Percentiles rank a stretch among this genome's conserved stretches.
Evolutionary conservation across 345 rosid species (phyloP).

Genomic region (Brassica cretica): DNA sequence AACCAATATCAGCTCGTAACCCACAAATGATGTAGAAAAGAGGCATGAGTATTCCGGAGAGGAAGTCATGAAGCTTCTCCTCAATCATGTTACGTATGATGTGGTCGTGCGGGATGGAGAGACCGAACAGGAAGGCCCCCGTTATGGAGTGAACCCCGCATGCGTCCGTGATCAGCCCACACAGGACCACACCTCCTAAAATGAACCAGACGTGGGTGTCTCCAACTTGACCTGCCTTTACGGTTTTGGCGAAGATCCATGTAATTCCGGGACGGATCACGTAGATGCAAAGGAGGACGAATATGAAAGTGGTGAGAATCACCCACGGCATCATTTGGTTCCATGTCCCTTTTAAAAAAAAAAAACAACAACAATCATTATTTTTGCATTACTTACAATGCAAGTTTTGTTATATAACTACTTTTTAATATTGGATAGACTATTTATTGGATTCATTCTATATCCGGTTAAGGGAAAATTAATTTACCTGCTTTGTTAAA

Average conservation of each 20-base stretch:
- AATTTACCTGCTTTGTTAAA: constrained; percentile 25
- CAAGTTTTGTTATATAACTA: not conserved
- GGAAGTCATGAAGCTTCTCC: constrained; percentile 55
- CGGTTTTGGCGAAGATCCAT: constrained; percentile 43
- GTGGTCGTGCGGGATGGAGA: constrained; percentile 55
- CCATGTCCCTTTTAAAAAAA: constrained; percentile 31
- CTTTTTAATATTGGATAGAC: too few relatives aligned
- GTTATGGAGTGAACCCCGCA: constrained; percentile 61
- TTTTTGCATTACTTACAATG: not conserved
- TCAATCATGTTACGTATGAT: constrained; percentile 36
- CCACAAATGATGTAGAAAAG: constrained; percentile 53
- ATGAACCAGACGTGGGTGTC: constrained; percentile 52
- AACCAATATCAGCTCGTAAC: constrained; percentile 37
- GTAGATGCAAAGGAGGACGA: constrained; percentile 43
- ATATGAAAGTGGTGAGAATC: constrained; percentile 32
- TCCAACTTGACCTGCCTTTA: constrained; percentile 36
- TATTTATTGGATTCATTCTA: not conserved
- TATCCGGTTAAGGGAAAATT: not conserved
- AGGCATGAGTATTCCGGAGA: constrained; percentile 52
- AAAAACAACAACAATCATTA: not conserved
- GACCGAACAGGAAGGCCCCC: constrained; percentile 71
- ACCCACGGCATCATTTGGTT: constrained; percentile 30
- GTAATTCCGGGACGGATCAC: constrained; percentile 50
- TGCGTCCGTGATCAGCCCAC: constrained; percentile 56
- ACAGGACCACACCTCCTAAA: constrained; percentile 53